These are phyloP conservation scores for Pyrenochaeta sp. DNA, from an alignment of 2,329 filamentous ascomycete species.

Conservation along the genomic window DNA sequence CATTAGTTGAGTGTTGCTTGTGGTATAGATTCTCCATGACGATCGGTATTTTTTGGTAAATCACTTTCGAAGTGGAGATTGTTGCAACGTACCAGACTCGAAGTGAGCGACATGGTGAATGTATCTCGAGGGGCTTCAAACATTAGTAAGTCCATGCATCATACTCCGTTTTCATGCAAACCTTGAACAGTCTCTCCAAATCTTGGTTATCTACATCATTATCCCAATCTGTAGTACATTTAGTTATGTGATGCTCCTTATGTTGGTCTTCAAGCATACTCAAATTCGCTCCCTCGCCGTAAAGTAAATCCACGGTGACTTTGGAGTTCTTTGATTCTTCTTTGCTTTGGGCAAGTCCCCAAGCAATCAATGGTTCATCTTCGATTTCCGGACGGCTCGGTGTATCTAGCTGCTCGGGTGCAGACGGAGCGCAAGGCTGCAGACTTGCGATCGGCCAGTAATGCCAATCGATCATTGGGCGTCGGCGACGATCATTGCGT, in stretches of 20 bases:
- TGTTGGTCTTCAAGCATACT: constrained; percentile 4
- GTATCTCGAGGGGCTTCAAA: background rate
- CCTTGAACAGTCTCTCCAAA: background rate
- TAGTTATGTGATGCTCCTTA: background rate
- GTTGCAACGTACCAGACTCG: constrained; percentile 2
- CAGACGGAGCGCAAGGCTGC: background rate
- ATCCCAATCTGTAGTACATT: constrained; percentile 1
- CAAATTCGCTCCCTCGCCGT: constrained; percentile 4
- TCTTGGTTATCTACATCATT: constrained; percentile 4
- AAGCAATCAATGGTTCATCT: constrained; percentile 15
- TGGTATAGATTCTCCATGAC: too few species aligned
- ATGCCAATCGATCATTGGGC: constrained; percentile 7
- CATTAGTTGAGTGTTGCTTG: background rate
- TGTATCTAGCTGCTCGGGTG: background rate
- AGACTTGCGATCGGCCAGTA: constrained; percentile 3
- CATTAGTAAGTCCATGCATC: too few species aligned
- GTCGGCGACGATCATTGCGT: constrained; percentile 4
- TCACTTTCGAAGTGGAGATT: background rate
- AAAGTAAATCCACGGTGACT: constrained; percentile 7
- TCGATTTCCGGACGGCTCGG: constrained; percentile 14
- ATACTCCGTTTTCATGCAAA: too few species aligned
- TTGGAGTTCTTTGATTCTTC: background rate
- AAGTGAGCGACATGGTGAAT: background rate
- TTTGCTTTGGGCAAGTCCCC: constrained; percentile 13
- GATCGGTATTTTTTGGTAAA: background rate